Conservation (phyloP, 2,329 filamentous ascomycete species). For the Trichophyton rubrum region DNA sequence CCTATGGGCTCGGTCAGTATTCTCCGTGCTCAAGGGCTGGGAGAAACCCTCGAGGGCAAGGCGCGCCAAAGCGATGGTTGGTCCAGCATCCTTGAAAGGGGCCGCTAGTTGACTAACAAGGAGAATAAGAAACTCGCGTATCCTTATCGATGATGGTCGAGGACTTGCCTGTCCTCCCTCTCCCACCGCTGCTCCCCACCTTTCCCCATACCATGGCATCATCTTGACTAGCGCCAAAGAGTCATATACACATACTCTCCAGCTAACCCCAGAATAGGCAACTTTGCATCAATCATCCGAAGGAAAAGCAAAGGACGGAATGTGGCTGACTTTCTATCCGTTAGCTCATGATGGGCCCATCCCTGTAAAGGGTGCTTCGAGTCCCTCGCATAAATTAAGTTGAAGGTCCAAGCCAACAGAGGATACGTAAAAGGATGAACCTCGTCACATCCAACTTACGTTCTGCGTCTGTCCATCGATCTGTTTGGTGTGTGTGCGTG, state of each 20-base stretch:
- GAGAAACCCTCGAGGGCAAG: neutral
- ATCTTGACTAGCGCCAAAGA: too few relatives aligned
- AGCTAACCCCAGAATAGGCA: neutral
- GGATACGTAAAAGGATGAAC: conserved; percentile 3
- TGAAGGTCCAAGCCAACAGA: neutral
- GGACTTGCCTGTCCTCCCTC: too few relatives aligned
- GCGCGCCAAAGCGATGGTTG: neutral
- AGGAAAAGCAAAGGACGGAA: neutral
- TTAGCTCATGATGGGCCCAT: neutral
- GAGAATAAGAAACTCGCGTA: neutral
- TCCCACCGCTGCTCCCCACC: too few relatives aligned
- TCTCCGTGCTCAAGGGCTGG: neutral
- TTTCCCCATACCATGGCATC: too few relatives aligned
- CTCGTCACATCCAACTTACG: neutral
- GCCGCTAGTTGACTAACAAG: neutral
- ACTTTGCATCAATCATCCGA: neutral
- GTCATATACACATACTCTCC: neutral
- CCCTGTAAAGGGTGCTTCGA: neutral
- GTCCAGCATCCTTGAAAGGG: neutral
- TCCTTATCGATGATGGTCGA: too few relatives aligned
- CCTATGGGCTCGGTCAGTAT: neutral
- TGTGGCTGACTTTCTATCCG: neutral
- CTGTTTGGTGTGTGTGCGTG: neutral
- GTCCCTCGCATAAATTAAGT: conserved; percentile 3
- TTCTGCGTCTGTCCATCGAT: neutral